Percentiles rank a stretch among this genome's conserved stretches.
Conservation (phyloP, 495 filamentous ascomycete genomes). For the Aspergillus coremiiformis region DNA sequence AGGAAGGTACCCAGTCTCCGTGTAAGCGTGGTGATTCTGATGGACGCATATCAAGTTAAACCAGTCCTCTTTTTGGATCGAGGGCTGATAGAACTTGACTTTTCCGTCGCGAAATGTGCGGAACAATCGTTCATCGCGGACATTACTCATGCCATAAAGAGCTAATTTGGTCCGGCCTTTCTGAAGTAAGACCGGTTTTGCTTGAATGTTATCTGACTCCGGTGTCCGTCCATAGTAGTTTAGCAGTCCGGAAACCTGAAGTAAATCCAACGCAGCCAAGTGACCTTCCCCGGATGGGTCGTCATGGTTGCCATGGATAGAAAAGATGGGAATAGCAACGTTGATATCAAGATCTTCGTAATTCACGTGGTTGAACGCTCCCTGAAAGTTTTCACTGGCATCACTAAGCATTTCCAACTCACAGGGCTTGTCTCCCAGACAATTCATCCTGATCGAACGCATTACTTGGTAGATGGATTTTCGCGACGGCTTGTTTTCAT, state of each 20-base stretch:
- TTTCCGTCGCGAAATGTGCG: slow-evolving; percentile 88
- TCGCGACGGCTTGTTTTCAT: slow-evolving; percentile 96
- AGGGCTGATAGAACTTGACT: slow-evolving; percentile 86
- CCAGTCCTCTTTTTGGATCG: slow-evolving; percentile 80
- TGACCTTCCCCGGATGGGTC: slow-evolving; percentile 92
- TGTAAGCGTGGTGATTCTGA: slow-evolving; percentile 92
- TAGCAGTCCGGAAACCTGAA: slow-evolving; percentile 82
- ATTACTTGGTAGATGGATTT: slow-evolving; percentile 97
- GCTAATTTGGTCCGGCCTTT: slow-evolving; percentile 93
- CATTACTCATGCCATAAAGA: slow-evolving; percentile 92
- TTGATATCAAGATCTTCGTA: slow-evolving; percentile 98
- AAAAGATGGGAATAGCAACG: slow-evolving; percentile 94
- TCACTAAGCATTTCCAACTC: slow-evolving; percentile 94
- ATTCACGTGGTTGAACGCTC: slow-evolving; percentile 85
- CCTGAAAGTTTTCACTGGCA: slow-evolving; percentile 77
- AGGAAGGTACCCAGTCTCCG: slow-evolving; percentile 80
- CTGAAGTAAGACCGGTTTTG: slow-evolving; percentile 87
- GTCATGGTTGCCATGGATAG: slow-evolving; percentile 98
- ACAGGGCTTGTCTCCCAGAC: slow-evolving; percentile 89
- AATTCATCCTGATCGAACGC: slow-evolving; percentile 85
- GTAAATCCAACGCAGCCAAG: slow-evolving; percentile 78
- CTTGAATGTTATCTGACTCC: slow-evolving; percentile 82
- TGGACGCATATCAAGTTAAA: slow-evolving; percentile 96
- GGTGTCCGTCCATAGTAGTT: slow-evolving; percentile 95
- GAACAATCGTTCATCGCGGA: slow-evolving; percentile 89